Evolutionary conservation across 2,329 filamentous ascomycete genomes (phyloP).

Genomic region (Penicillium olsonii): DNA sequence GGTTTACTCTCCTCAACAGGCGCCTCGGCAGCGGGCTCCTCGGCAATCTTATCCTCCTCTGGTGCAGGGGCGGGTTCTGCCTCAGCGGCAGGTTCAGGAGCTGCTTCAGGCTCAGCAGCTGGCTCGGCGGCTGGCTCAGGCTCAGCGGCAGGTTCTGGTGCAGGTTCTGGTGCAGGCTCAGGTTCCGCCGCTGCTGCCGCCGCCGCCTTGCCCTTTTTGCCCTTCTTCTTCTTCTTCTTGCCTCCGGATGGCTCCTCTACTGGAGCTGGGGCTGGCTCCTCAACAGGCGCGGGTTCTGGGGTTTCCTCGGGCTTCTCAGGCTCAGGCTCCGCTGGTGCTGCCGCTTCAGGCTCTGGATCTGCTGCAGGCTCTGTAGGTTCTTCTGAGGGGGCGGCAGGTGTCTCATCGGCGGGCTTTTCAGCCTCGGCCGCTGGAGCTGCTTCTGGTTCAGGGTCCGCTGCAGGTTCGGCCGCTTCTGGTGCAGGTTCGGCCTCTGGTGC

Average conservation of each 20-base stretch:
- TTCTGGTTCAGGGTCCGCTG: background rate
- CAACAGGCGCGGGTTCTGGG: background rate
- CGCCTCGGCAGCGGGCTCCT: slow-evolving; percentile 6
- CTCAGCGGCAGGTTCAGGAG: background rate
- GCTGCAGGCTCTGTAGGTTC: background rate
- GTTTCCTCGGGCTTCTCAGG: slow-evolving; percentile 12
- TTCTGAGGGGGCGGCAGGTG: background rate
- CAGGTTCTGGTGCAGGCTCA: background rate
- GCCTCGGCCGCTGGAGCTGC: background rate
- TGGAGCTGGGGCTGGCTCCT: slow-evolving; percentile 15
- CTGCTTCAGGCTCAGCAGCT: background rate
- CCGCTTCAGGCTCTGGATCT: background rate
- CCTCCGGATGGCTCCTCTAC: slow-evolving; percentile 8
- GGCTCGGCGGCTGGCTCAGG: background rate
- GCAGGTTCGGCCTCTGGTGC: slow-evolving; percentile 16
- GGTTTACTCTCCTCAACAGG: slow-evolving; percentile 1
- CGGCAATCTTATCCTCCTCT: slow-evolving; percentile 1
- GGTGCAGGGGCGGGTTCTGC: background rate
- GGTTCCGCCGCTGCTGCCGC: background rate
- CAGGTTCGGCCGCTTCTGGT: slow-evolving; percentile 15
- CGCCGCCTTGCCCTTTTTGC: background rate
- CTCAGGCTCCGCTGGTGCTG: slow-evolving; percentile 3
- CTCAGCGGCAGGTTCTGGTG: background rate
- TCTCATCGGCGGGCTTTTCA: background rate
- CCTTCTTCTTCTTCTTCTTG: background rate